These are phyloP conservation scores for Sarocladium strictum DNA, from an alignment of 2,329 filamentous ascomycete species.

Conservation along the genomic window DNA sequence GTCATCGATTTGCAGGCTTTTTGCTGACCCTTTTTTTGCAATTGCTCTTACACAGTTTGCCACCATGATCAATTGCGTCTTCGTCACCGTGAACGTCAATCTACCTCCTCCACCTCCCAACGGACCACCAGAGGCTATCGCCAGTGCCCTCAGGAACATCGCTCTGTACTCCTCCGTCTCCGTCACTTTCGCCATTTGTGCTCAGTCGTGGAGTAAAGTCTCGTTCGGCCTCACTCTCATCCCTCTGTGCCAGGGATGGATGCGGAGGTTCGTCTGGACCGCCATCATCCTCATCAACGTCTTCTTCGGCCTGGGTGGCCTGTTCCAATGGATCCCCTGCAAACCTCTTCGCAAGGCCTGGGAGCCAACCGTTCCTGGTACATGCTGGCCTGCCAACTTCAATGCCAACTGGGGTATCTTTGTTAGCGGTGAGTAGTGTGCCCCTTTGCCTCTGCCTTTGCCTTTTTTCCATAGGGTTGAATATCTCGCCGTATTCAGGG, in stretches of 20 bases:
- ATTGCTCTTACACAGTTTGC: background rate
- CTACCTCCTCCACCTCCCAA: background rate
- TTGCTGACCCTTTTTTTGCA: background rate
- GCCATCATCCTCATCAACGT: conserved; percentile 17
- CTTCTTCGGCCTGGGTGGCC: conserved; percentile 13
- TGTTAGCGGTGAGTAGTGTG: background rate
- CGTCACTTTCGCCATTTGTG: conserved; percentile 9
- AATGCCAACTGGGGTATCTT: conserved; percentile 9
- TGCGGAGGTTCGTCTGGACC: conserved; percentile 16
- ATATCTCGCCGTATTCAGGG: no score
- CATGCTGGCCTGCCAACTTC: conserved; percentile 2
- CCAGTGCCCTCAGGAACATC: background rate
- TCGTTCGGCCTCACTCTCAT: conserved; percentile 22
- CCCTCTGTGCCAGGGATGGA: conserved; percentile 12
- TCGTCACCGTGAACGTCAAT: conserved; percentile 2
- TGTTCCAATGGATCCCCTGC: conserved; percentile 17
- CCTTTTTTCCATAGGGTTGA: no score
- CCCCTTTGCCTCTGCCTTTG: background rate
- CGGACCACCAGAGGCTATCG: background rate
- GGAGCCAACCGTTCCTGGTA: background rate
- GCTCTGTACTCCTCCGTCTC: background rate
- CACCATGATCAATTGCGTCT: conserved; percentile 8
- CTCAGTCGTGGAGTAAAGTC: conserved; percentile 20
- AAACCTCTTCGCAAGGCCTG: conserved; percentile 7
- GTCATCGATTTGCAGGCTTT: background rate